Evolutionary conservation across 2,329 filamentous ascomycete genomes (phyloP), one percentile per base, ranked within the genome.

Genomic region (Clonostachys rhizophaga): DNA sequence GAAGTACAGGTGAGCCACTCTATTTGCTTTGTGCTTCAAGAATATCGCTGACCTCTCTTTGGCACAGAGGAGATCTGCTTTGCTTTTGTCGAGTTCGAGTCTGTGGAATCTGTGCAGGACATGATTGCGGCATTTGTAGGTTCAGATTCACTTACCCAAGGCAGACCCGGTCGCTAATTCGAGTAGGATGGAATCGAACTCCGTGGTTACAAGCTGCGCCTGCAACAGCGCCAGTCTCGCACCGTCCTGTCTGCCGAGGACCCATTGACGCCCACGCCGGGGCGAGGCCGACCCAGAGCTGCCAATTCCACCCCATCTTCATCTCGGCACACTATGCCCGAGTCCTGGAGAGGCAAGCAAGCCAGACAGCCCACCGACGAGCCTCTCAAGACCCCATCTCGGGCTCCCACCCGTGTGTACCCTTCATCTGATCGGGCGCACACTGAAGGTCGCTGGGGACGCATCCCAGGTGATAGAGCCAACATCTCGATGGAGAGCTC

Each of bases 81-180:
- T 18, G 48, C 48, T 24, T 49, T 49, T 20, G 48, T 49, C 13
- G 44, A 49, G 41, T 47, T 47, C 17, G 24, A 12, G 14, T 18
- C 16, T 1, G 16, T 35, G 5, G 34, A 43, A 20, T 24, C 36
- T 11, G 48, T 49, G 14, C 41, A 49, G 7, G 48, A 45, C 6
- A 24, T 34, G n/a, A 42, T 49, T 14, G 6, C 12, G 2, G 8
- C 14, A 14, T 46, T 39, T 33, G 47, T 49, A 43, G 40, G 36
- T 44, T n/a, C 14, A 34, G 5, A 24, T 16, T 5, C 6, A 9
- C 16, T 40, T 35, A 2, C 36, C 36, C 14, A 42, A 12, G 34
- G 17, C 20, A 12, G 16, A 18, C 5, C 35, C 36, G 7, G 17
- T 39, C 14, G 41, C 41, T 43, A 10, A 43, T 6, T 17, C 24